A percentile compares a stretch with the other conserved stretches of the same genome.
phyloP scores from a whole-genome alignment of 225 moss, liverwort and hornwort genomes.

The Asterella californica region DNA sequence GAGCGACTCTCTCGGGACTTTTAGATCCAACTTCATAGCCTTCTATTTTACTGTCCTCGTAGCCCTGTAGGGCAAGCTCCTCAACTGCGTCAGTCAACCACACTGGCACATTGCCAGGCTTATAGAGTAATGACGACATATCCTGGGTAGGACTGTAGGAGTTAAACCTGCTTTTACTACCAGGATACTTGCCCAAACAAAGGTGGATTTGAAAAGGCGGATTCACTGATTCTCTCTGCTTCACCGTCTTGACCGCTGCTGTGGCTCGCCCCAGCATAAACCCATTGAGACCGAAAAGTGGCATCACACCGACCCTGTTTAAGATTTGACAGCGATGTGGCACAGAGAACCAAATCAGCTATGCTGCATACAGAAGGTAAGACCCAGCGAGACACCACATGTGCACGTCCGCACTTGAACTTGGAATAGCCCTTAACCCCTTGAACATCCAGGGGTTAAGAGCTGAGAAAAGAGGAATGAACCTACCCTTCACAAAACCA shows the following conservation, averaged over 20 bases:
- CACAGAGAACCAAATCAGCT: background rate
- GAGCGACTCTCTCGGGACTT: too few relatives aligned
- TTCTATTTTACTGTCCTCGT: background rate
- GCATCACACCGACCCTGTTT: conserved; percentile 61
- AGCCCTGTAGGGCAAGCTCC: conserved; percentile 16
- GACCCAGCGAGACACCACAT: background rate
- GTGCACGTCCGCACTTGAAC: background rate
- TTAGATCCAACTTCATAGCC: background rate
- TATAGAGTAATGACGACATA: conserved; percentile 37
- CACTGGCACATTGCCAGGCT: conserved; percentile 29
- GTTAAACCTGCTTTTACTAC: conserved; percentile 38
- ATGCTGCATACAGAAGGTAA: background rate
- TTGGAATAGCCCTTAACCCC: background rate
- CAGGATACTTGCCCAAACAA: conserved; percentile 63
- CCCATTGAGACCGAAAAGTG: conserved; percentile 57
- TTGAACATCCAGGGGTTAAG: too few relatives aligned
- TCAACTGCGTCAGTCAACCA: conserved; percentile 47
- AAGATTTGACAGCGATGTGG: background rate
- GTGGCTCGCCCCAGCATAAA: conserved; percentile 53
- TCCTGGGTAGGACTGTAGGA: conserved; percentile 31
- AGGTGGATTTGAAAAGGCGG: conserved; percentile 35
- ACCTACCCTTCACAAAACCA: conserved; percentile 82
- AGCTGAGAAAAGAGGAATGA: background rate
- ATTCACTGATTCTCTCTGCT: conserved; percentile 15
- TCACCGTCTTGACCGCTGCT: conserved; percentile 38